These are phyloP conservation scores for Wickerhamiella bombiphila DNA, from an alignment of 805 yeast species.

Conservation along the genomic window DNA sequence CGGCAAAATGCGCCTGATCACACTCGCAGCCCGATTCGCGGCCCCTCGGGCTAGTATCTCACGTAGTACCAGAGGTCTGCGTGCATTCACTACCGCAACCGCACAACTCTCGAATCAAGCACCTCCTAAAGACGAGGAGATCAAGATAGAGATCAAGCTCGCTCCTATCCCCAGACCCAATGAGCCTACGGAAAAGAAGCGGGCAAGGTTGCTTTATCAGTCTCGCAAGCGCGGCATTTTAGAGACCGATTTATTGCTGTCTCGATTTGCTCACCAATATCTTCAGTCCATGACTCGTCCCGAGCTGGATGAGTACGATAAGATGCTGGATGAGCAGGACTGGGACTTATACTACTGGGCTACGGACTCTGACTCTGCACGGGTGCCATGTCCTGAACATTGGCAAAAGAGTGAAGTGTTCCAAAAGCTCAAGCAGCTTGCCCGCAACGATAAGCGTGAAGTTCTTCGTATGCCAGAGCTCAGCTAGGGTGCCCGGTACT, in stretches of 20 bases:
- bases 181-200: slow-evolving; percentile 57
- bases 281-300: slow-evolving; percentile 41
- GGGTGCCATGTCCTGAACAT: slow-evolving; percentile 74
- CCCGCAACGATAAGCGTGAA: slow-evolving; percentile 56
- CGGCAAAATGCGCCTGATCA: too few relatives aligned
- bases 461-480: slow-evolving; percentile 79
- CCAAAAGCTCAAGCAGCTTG: slow-evolving; percentile 50
- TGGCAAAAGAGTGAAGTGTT: slow-evolving; percentile 64
- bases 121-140: slow-evolving; percentile 7
- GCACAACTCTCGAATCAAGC: too few relatives aligned
- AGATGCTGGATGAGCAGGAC: slow-evolving; percentile 77
- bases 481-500: slow-evolving; percentile 11
- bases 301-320: slow-evolving; percentile 74
- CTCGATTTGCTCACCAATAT: slow-evolving; percentile 71
- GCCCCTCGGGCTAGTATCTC: too few relatives aligned
- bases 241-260: slow-evolving; percentile 76
- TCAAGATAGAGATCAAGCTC: slow-evolving; percentile 33
- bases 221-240: slow-evolving; percentile 89
- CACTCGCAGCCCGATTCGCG: too few relatives aligned
- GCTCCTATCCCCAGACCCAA: slow-evolving; percentile 65
- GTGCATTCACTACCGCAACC: not conserved
- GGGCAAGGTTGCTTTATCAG: slow-evolving; percentile 84
- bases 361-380: slow-evolving; percentile 53
- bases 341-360: slow-evolving; percentile 99
- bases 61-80: too few relatives aligned